Evolutionary conservation across 1,139 yeast genomes (phyloP).

Genomic region (Tardiomyces depauwii): DNA sequence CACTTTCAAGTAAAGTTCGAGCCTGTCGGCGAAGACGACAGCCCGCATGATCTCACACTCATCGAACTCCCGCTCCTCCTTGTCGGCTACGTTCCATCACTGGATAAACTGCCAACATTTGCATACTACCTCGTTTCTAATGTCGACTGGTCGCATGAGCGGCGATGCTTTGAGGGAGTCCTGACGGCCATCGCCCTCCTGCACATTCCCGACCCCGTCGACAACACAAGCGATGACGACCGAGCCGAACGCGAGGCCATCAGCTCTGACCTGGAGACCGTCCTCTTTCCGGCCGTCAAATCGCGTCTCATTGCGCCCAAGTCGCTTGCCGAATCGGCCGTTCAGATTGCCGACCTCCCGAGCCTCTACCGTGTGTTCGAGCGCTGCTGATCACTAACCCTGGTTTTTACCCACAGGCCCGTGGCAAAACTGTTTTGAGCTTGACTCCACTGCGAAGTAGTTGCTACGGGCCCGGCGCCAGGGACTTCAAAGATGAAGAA

Average conservation of each 20-base stretch:
- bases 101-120: constrained; percentile 56
- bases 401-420: too few relatives aligned
- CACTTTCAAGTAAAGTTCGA: constrained; percentile 48
- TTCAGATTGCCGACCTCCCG: constrained; percentile 86
- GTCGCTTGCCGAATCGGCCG: constrained; percentile 40
- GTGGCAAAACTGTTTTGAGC: too few relatives aligned
- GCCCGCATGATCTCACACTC: constrained; percentile 19
- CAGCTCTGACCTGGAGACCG: constrained; percentile 35
- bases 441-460: too few relatives aligned
- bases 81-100: constrained; percentile 49
- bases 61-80: constrained; percentile 55
- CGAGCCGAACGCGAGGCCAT: constrained; percentile 12
- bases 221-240: constrained; percentile 9
- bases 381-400: constrained; percentile 43
- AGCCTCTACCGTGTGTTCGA: constrained; percentile 88
- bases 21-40: constrained; percentile 19
- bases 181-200: constrained; percentile 59
- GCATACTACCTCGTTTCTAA: constrained; percentile 46
- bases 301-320: constrained; percentile 56
- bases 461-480: too few relatives aligned
- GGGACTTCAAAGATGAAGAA: too few relatives aligned
- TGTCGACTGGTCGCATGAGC: constrained; percentile 58
- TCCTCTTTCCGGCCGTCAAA: constrained; percentile 57
- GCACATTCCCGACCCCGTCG: constrained; percentile 54
- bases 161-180: constrained; percentile 53